Percentiles rank a stretch among this genome's conserved stretches.
These are phyloP conservation scores for Tetratostichococcus sp. DNA, from an alignment of 139 green algal genomes.

Conservation along the genomic window DNA sequence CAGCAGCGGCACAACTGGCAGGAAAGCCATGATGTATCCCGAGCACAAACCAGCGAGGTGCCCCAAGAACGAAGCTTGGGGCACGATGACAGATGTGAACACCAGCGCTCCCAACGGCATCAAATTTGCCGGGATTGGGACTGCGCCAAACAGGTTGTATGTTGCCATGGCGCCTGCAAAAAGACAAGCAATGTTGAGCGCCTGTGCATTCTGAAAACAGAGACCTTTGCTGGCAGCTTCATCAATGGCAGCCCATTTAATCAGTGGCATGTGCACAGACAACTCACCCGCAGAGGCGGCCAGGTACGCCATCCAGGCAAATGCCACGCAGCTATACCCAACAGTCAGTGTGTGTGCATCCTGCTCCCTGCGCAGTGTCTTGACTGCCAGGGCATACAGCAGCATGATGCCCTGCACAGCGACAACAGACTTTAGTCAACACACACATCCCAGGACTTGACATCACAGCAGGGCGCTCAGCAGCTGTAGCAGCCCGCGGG, in stretches of 20 bases:
- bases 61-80: constrained; percentile 52
- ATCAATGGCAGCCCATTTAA: too few species aligned
- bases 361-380: constrained; percentile 18
- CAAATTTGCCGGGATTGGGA: constrained; percentile 34
- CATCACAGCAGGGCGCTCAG: too few species aligned
- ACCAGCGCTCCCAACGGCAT: constrained; percentile 61
- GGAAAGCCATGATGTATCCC: constrained; percentile 44
- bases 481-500: too few species aligned
- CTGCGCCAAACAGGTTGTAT: constrained; percentile 48
- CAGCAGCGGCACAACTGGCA: neutral
- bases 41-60: constrained; percentile 61
- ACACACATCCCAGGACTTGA: too few species aligned
- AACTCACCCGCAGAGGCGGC: neutral
- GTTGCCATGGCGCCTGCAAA: constrained; percentile 9
- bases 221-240: too few species aligned
- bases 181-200: neutral
- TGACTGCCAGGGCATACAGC: constrained; percentile 42
- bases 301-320: constrained; percentile 66
- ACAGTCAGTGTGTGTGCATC: constrained; percentile 40
- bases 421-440: neutral
- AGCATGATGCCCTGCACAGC: constrained; percentile 29
- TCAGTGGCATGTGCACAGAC: neutral
- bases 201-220: too few species aligned
- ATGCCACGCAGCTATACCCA: constrained; percentile 67
- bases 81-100: constrained; percentile 55